Percentiles rank a stretch among this genome's conserved stretches.
phyloP scores from a whole-genome alignment of 2,329 filamentous ascomycete species.

The Bipolaris victoriae region DNA sequence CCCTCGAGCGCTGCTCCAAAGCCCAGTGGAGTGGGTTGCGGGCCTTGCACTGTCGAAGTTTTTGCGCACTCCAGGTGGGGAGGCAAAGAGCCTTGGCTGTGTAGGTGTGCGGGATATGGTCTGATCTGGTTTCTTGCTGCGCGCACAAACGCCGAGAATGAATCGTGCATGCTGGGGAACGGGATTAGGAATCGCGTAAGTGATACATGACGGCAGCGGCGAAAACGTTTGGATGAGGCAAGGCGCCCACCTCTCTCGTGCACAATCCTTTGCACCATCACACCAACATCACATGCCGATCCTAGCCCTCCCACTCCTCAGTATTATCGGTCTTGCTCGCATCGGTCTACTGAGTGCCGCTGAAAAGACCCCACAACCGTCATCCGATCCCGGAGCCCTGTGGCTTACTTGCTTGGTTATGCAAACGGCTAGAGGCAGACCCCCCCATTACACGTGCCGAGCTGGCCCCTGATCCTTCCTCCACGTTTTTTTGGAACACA shows the following conservation, averaged over 20 bases:
- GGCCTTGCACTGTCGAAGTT: not conserved
- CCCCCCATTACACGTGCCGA: not conserved
- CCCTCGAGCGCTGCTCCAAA: not conserved
- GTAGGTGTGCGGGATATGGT: constrained; percentile 3
- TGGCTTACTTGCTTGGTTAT: not conserved
- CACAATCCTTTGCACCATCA: constrained; percentile 11
- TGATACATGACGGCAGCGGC: constrained; percentile 11
- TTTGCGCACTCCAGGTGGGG: constrained; percentile 4
- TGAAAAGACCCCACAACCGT: not conserved
- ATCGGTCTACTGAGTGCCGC: not conserved
- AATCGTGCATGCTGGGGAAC: not conserved
- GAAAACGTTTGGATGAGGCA: constrained; percentile 8
- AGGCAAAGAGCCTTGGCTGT: constrained; percentile 9
- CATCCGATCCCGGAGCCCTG: not conserved
- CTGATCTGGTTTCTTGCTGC: constrained; percentile 1
- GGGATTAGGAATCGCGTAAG: not conserved
- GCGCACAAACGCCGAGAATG: constrained; percentile 2
- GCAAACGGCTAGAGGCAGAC: not conserved
- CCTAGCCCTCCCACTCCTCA: constrained; percentile 8
- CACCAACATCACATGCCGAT: constrained; percentile 4
- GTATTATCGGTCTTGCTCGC: not conserved
- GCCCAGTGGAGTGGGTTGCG: constrained; percentile 2
- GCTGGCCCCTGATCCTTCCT: constrained; percentile 2
- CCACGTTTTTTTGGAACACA: not conserved
- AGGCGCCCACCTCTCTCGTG: constrained; percentile 6